Conservation (phyloP, 768 basidiomycete species). For the Pulveroboletus ravenelii region DNA sequence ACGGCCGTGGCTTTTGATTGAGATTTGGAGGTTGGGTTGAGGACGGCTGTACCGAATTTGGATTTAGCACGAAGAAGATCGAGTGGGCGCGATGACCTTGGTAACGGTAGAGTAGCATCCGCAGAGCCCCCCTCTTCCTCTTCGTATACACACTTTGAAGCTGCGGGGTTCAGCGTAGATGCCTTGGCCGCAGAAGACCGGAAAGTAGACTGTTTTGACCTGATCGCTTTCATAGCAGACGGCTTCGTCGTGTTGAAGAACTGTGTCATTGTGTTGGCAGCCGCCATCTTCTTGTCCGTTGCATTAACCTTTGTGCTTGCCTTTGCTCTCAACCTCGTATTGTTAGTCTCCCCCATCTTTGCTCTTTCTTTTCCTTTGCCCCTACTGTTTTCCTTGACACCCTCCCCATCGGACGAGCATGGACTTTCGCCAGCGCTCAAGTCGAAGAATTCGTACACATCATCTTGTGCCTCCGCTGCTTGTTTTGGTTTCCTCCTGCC, state of each 20-base stretch:
- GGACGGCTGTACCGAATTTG: neutral
- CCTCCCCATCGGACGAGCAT: conserved; percentile 15
- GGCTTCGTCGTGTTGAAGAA: conserved; percentile 9
- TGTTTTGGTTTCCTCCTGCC: conserved; percentile 21
- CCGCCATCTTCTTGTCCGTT: neutral
- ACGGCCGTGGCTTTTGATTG: neutral
- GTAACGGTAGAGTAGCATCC: conserved; percentile 1
- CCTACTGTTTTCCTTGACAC: neutral
- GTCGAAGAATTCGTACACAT: conserved; percentile 24
- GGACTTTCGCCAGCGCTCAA: conserved; percentile 22
- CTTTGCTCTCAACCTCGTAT: neutral
- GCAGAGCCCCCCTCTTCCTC: conserved; percentile 9
- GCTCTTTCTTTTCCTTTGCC: conserved; percentile 9
- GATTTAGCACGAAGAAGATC: conserved; percentile 21
- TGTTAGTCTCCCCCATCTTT: neutral
- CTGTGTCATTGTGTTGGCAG: conserved; percentile 9
- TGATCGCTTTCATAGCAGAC: neutral
- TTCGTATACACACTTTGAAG: conserved; percentile 2
- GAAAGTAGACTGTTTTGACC: conserved; percentile 1
- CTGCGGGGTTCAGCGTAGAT: neutral
- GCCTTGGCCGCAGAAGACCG: neutral
- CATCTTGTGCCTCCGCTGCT: conserved; percentile 23
- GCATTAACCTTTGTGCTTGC: neutral
- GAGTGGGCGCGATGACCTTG: conserved; percentile 23
- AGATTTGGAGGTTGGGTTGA: neutral